Conservation (phyloP, 495 filamentous ascomycete genomes). For the Mycothermus thermophilus region DNA sequence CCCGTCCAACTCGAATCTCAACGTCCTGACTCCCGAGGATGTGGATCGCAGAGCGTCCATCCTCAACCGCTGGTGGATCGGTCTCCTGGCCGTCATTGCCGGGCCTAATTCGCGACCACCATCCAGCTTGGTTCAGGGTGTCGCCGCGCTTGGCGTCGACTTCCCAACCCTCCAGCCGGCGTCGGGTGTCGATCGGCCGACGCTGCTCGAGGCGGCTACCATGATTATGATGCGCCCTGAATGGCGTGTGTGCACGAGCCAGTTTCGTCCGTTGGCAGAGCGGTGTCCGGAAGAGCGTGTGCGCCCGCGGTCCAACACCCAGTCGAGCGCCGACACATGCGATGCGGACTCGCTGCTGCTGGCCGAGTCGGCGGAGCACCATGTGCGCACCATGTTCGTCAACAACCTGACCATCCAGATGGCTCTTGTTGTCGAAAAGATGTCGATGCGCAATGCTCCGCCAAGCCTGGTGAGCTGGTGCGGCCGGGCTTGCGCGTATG, state of each 20-base stretch:
- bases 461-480: constrained; percentile 84
- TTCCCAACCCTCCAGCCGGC: constrained; percentile 41
- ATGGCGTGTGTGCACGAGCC: constrained; percentile 64
- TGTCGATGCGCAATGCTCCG: constrained; percentile 83
- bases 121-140: constrained; percentile 28
- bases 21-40: constrained; percentile 53
- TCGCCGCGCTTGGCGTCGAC: constrained; percentile 14
- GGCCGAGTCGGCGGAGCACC: constrained; percentile 82
- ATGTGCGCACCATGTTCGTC: constrained; percentile 80
- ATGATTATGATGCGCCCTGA: constrained; percentile 86
- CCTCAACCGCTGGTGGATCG: constrained; percentile 93
- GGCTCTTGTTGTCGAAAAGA: constrained; percentile 77
- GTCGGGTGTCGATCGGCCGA: constrained; percentile 43
- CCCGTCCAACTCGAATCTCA: constrained; percentile 47
- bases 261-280: constrained; percentile 44
- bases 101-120: constrained; percentile 31
- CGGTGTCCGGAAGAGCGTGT: constrained; percentile 30
- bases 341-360: constrained; percentile 65
- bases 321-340: constrained; percentile 44
- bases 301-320: constrained; percentile 22
- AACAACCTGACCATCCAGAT: constrained; percentile 80
- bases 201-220: constrained; percentile 71
- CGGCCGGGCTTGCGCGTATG: constrained; percentile 87
- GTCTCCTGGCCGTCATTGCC: constrained; percentile 73
- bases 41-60: constrained; percentile 71